These are phyloP conservation scores for Mycena alexandri DNA, from an alignment of 768 basidiomycete genomes.

Conservation along the genomic window DNA sequence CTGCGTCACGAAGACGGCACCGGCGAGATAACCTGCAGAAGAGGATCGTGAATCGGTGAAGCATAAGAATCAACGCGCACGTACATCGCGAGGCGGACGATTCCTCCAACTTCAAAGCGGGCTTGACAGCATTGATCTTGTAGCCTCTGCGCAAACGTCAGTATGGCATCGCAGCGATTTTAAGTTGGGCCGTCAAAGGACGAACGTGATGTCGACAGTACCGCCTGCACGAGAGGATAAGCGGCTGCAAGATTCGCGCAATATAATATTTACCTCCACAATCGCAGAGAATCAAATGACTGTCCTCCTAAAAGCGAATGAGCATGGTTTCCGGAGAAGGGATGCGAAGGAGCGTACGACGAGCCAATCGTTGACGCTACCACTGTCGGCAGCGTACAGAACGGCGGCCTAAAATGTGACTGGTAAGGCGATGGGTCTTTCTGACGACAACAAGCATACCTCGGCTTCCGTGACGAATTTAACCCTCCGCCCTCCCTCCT, in stretches of 20 bases:
- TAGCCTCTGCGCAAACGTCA: constrained; percentile 32
- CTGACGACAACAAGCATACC: constrained; percentile 4
- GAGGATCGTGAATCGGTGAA: background rate
- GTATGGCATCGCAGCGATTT: background rate
- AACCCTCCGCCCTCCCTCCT: constrained; percentile 35
- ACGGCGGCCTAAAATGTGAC: constrained; percentile 35
- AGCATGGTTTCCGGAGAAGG: background rate
- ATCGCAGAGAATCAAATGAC: constrained; percentile 46
- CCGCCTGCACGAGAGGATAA: constrained; percentile 27
- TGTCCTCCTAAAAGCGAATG: constrained; percentile 33
- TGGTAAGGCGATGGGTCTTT: too few relatives aligned
- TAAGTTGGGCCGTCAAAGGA: background rate
- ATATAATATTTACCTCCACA: constrained; percentile 43
- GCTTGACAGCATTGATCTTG: constrained; percentile 33
- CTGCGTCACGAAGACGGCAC: constrained; percentile 39
- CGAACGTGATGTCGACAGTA: constrained; percentile 40
- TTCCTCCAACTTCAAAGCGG: constrained; percentile 30
- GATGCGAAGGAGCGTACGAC: constrained; percentile 26
- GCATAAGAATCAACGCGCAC: background rate
- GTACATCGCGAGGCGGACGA: constrained; percentile 39
- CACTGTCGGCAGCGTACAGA: constrained; percentile 38
- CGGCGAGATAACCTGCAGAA: constrained; percentile 38
- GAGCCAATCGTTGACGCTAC: constrained; percentile 39
- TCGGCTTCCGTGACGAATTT: constrained; percentile 41
- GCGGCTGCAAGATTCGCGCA: background rate